phyloP scores from a whole-genome alignment of 306 rosid genomes.

The Pyrus pyrifolia region DNA sequence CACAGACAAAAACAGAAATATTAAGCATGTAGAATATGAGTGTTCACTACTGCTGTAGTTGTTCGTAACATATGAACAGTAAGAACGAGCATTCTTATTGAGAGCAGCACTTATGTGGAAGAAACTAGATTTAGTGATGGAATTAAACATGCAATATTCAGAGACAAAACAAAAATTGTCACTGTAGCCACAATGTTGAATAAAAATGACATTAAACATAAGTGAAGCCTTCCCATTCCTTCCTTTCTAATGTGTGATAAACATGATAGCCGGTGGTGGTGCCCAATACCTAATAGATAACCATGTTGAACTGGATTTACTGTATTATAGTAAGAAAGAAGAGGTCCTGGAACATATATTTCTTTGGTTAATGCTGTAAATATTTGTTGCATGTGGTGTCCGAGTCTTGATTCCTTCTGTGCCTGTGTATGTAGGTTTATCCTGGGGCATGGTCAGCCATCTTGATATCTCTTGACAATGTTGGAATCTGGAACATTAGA shows the following conservation, averaged over 20 bases:
- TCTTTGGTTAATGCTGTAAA: background rate
- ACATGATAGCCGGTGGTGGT: background rate
- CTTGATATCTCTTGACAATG: slow-evolving; percentile 86
- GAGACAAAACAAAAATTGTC: too few relatives aligned
- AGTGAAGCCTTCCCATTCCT: background rate
- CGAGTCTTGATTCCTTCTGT: background rate
- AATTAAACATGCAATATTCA: too few relatives aligned
- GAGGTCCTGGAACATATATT: background rate
- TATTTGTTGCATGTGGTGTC: background rate
- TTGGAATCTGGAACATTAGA: slow-evolving; percentile 88
- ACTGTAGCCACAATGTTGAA: background rate
- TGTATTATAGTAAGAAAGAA: background rate
- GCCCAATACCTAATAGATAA: background rate
- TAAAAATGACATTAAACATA: background rate
- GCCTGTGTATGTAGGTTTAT: slow-evolving; percentile 49
- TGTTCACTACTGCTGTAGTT: too few relatives aligned
- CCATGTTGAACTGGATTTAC: background rate
- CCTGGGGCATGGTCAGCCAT: slow-evolving; percentile 97
- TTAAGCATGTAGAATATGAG: too few relatives aligned
- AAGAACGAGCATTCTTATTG: too few relatives aligned
- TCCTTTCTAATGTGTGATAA: too few relatives aligned
- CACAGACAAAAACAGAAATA: too few relatives aligned
- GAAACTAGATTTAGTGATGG: too few relatives aligned
- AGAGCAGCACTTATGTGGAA: too few relatives aligned
- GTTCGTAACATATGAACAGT: too few relatives aligned